These are phyloP conservation scores for Phialocephala subalpina DNA, from an alignment of 2,329 filamentous ascomycete genomes.

Conservation along the genomic window DNA sequence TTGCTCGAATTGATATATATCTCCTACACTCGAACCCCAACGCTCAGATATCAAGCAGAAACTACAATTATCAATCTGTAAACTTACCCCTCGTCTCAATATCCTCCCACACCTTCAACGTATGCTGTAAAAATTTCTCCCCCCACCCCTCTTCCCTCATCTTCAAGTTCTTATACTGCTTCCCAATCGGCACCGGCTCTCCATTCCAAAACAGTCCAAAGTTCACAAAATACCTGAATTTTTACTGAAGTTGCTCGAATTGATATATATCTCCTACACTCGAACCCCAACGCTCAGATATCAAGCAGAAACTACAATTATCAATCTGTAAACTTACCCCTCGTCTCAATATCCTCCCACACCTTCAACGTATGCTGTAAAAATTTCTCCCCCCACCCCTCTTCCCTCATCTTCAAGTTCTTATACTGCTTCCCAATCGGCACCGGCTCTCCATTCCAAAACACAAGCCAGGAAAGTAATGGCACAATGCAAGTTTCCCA, in stretches of 20 bases:
- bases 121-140: constrained; percentile 38
- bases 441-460: constrained; percentile 30
- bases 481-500: constrained; percentile 39
- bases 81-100: constrained; percentile 36
- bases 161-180: constrained; percentile 33
- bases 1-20: not conserved
- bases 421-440: constrained; percentile 30
- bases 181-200: constrained; percentile 25
- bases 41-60: not conserved
- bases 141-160: constrained; percentile 33
- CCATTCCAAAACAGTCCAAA: constrained; percentile 33
- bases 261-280: not conserved
- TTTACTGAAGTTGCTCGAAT: not conserved
- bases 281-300: not conserved
- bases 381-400: constrained; percentile 33
- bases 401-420: constrained; percentile 31
- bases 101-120: constrained; percentile 33
- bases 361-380: constrained; percentile 36
- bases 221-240: not conserved
- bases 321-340: constrained; percentile 41
- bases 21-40: not conserved
- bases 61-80: constrained; percentile 38
- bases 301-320: not conserved
- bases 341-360: constrained; percentile 37
- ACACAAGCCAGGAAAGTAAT: constrained; percentile 46